These are phyloP conservation scores for Giardia muris DNA, from an alignment of 208 protist species.

Conservation along the genomic window DNA sequence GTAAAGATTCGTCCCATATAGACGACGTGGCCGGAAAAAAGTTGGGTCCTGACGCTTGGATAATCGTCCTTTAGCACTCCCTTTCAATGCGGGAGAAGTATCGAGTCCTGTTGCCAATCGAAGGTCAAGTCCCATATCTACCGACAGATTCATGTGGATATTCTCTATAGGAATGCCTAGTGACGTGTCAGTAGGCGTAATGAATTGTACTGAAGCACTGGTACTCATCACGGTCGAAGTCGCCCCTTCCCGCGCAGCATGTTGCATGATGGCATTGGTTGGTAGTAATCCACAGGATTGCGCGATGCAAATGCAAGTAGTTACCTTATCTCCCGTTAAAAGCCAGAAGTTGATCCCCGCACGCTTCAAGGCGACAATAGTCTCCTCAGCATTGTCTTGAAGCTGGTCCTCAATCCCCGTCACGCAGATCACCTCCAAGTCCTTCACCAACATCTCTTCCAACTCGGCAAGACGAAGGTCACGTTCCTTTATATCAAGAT, in stretches of 20 bases:
- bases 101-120: background rate
- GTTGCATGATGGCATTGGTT: slow-evolving; percentile 41
- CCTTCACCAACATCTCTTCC: background rate
- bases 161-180: background rate
- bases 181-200: background rate
- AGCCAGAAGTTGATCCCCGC: slow-evolving; percentile 90
- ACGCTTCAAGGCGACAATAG: slow-evolving; percentile 76
- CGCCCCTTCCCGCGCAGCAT: background rate
- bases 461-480: background rate
- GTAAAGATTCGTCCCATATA: too few species aligned
- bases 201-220: background rate
- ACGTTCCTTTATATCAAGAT: background rate
- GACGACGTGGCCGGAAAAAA: background rate
- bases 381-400: slow-evolving; percentile 66
- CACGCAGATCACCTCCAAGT: slow-evolving; percentile 63
- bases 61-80: background rate
- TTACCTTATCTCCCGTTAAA: slow-evolving; percentile 88
- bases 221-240: background rate
- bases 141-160: background rate
- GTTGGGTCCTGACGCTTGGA: background rate
- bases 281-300: slow-evolving; percentile 65
- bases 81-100: background rate
- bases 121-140: background rate
- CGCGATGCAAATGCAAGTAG: slow-evolving; percentile 77
- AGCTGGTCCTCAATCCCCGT: slow-evolving; percentile 89